These are phyloP conservation scores for Datura wrightii DNA, from an alignment of 257 asterid genomes.

Conservation along the genomic window DNA sequence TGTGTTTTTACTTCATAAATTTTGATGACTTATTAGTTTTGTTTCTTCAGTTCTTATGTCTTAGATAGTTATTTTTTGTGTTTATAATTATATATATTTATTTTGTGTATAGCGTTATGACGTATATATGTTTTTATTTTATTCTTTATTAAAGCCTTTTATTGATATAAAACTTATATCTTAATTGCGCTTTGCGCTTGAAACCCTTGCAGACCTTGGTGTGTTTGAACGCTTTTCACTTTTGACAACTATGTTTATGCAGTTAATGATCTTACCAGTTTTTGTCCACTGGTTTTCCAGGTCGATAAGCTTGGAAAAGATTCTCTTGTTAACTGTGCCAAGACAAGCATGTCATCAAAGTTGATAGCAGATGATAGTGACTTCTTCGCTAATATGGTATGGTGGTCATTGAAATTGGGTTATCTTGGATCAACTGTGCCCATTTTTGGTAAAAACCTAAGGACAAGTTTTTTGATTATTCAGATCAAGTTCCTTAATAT, in stretches of 20 bases:
- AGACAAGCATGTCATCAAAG: conserved; percentile 99
- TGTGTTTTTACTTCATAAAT: conserved; percentile 1
- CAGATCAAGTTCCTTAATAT: neutral
- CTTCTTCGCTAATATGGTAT: conserved; percentile 87
- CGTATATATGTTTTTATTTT: neutral
- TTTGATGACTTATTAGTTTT: neutral
- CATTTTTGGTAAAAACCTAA: neutral
- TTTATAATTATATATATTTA: neutral
- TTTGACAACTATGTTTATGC: neutral
- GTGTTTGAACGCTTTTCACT: neutral
- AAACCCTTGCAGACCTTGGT: conserved; percentile 4
- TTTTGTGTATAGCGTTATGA: neutral
- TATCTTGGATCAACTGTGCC: neutral
- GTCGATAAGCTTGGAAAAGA: conserved; percentile 97
- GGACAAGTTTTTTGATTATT: neutral
- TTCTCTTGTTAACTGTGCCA: conserved; percentile 86
- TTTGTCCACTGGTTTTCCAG: conserved; percentile 43
- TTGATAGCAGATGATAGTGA: conserved; percentile 83
- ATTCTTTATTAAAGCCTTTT: neutral
- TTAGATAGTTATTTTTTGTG: neutral
- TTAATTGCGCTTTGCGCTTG: neutral
- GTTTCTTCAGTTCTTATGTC: neutral
- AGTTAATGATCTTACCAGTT: neutral
- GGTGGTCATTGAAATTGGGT: conserved; percentile 36
- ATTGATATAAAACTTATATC: neutral